Base-by-base conservation (phyloP, 345 rosid species). In the Arabidopsis arenosa region DNA sequence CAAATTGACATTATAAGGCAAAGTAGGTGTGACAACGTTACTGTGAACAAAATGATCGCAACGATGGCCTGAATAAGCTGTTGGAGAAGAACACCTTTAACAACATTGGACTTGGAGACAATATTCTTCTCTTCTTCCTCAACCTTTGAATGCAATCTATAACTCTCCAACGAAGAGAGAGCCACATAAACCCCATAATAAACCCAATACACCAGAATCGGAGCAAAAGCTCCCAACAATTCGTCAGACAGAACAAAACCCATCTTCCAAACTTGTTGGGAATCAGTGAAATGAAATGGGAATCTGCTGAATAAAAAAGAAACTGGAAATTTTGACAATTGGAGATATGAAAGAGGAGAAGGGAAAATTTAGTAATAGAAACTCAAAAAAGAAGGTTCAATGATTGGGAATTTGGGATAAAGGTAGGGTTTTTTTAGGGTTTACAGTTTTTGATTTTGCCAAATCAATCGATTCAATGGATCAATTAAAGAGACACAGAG, bases 81-180 rank as follows among this genome's bases (percentile, higher is more conserved):
- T 39, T 90, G 96, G 41, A 86, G 80, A 79, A 92, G 84, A 68
- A 92, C 96, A 3, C 97, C 93, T 70, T 78, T 88, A 48, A 90
- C 87, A 62, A 92, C 97, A 15, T 77, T 79, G 9, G 57, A 23
- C 67, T 90, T 90, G 18, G 92, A 83, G 7, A 86, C 96, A 74
- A 88, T 84, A 81, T 90, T 90, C 76, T 90, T 92, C 66, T 70
- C 83, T 40, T 90, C 92, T 66, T 92, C 96, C 1, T 92, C 97
- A 58, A 78, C 76, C 74, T 83, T 86, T 0, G 89, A 71, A 58
- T 92, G 96, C 73, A 92, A 80, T 72, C 96, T 86, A 63, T 88
- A 90, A 67, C 80, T 84, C 32, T 88, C 84, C 18, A 85, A 80
- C 8, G 55, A 66, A 1, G 88, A 93, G 52, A 88, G 67, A 37